phyloP scores from a whole-genome alignment of 306 rosid species.

The Prunus dulcis region DNA sequence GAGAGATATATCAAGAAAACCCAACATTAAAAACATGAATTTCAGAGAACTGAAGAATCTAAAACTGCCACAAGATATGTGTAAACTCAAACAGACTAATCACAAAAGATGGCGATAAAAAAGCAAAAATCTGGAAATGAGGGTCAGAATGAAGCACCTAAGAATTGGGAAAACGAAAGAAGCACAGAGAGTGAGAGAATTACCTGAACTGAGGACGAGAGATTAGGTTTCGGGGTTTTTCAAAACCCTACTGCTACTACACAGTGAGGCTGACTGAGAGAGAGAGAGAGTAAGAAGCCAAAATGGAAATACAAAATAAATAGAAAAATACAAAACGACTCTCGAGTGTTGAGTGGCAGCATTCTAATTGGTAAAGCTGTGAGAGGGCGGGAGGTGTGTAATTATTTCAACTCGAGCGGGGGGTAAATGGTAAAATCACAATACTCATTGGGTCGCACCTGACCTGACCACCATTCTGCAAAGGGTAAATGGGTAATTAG shows the following conservation, averaged over 20 bases:
- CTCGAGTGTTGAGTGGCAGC: background rate
- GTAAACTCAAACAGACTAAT: background rate
- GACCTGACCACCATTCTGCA: too few relatives aligned
- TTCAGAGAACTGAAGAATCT: background rate
- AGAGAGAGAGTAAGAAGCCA: background rate
- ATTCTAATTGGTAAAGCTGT: background rate
- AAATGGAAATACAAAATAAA: background rate
- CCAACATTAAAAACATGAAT: background rate
- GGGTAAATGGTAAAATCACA: background rate
- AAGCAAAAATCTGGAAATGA: background rate
- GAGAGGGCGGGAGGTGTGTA: conserved; percentile 16
- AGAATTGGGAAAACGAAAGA: background rate
- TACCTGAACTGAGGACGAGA: background rate
- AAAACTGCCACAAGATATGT: background rate
- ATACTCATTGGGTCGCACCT: too few relatives aligned
- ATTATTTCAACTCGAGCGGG: background rate
- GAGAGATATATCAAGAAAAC: background rate
- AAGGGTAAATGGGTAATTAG: too few relatives aligned
- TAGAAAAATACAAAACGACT: background rate
- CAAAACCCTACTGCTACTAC: conserved; percentile 3
- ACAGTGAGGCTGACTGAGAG: background rate
- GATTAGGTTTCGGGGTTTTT: conserved; percentile 1
- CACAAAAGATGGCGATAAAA: background rate
- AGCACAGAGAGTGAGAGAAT: background rate
- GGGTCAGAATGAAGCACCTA: background rate